Base-by-base conservation (phyloP, 306 rosid genomes). In the Sesbania bispinosa region DNA sequence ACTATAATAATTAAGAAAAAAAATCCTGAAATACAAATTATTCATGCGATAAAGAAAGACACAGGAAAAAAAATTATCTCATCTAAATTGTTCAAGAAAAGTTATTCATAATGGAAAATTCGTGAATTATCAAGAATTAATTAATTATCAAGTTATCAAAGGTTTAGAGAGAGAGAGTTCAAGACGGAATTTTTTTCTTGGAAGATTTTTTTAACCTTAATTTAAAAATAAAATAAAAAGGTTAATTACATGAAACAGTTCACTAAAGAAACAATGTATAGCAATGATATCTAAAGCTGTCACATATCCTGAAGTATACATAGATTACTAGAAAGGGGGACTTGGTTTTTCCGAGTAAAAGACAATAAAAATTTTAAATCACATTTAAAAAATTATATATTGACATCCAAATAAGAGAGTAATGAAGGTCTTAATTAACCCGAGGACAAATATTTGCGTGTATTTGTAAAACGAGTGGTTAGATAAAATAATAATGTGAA, bases 381-480 rank as follows among this genome's bases (percentile, higher is more conserved):
- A 47, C 38, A 43, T 68, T n/a, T 16, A 61, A 43, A 50, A 15
- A n/a, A 24, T 38, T 10, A 8, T 43, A 48, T 21, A 0, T 61
- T 32, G 11, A 30, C 52, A 46, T 65, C 45, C 23, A 67, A 57
- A 48, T 61, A 41, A 21, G 39, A 55, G 35, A 62, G 35, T n/a
- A n/a, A n/a, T 45, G 20, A 46, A 70, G 54, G 19, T 43, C 80
- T 82, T 78, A 74, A 69, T 63, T 74, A 24, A 26, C 52, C 43
- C 41, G 14, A 52, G 47, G 54, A 51, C 73, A 78, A 82, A 77
- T 41, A 61, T 73, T 58, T 69, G 46, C 58, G 52, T 69, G 67
- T 57, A 48, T 74, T 82, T 32, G 69, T 63, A 67, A 70, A 78
- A 70, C 10, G 23, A 59, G 27, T 45, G 58, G 27, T 47, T 71